Conservation (phyloP, 2,329 filamentous ascomycete species). For the Cercospora janseana region DNA sequence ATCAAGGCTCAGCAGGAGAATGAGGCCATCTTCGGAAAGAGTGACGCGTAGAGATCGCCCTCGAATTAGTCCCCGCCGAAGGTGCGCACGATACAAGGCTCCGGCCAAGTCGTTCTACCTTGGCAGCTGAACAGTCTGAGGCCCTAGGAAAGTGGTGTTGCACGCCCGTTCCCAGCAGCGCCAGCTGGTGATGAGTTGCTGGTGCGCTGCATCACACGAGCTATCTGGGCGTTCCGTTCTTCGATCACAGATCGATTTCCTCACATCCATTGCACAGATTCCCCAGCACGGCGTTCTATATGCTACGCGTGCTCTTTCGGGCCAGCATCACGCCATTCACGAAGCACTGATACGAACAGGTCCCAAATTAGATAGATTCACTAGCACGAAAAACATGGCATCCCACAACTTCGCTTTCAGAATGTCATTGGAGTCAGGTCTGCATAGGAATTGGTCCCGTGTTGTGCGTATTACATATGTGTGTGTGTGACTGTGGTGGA, state of each 20-base stretch:
- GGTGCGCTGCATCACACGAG: constrained; percentile 17
- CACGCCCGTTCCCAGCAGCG: background rate
- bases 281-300: constrained; percentile 22
- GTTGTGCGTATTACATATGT: background rate
- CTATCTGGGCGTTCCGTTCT: constrained; percentile 32
- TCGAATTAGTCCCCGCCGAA: background rate
- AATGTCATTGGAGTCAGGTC: too few relatives aligned
- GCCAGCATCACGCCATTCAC: constrained; percentile 10
- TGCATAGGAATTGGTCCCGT: background rate
- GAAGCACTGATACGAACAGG: constrained; percentile 17
- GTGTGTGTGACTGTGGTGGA: background rate
- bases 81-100: background rate
- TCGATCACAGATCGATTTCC: constrained; percentile 16
- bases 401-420: too few relatives aligned
- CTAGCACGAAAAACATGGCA: constrained; percentile 6
- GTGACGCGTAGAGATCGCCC: constrained; percentile 19
- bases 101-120: background rate
- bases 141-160: background rate
- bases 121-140: background rate
- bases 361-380: constrained; percentile 27
- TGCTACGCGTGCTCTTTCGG: constrained; percentile 19
- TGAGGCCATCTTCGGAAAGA: constrained; percentile 69
- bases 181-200: background rate
- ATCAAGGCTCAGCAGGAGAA: constrained; percentile 97
- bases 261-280: constrained; percentile 26